Conservation (phyloP, 179 eudicot species). For the Pouteria campechiana region DNA sequence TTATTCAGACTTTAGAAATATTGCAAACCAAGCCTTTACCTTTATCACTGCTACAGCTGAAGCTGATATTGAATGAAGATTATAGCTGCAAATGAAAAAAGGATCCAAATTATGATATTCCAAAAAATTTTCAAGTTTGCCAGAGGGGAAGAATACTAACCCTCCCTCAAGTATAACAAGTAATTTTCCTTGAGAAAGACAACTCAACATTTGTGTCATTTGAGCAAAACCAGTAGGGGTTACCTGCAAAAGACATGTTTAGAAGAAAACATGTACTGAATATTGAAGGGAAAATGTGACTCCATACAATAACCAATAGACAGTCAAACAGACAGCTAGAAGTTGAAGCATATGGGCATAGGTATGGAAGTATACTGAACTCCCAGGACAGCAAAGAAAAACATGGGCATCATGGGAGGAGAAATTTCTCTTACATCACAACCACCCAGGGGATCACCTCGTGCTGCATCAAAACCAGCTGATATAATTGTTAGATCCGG, state of each 20-base stretch:
- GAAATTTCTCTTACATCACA: slow-evolving; percentile 75
- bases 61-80: slow-evolving; percentile 93
- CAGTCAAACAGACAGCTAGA: too few relatives aligned
- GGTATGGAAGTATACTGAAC: too few relatives aligned
- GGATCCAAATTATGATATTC: too few relatives aligned
- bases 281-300: too few relatives aligned
- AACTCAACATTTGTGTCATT: slow-evolving; percentile 74
- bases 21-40: too few relatives aligned
- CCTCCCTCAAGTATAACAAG: slow-evolving; percentile 99
- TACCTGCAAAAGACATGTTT: slow-evolving; percentile 34
- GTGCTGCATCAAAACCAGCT: slow-evolving; percentile 99
- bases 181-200: slow-evolving; percentile 68
- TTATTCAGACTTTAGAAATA: too few relatives aligned
- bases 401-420: neutral
- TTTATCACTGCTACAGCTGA: slow-evolving; percentile 87
- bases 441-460: slow-evolving; percentile 98
- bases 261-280: neutral
- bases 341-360: too few relatives aligned
- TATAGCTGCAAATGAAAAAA: slow-evolving; percentile 85
- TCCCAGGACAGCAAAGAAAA: neutral
- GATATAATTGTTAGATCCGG: slow-evolving; percentile 93
- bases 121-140: too few relatives aligned
- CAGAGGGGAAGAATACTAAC: too few relatives aligned
- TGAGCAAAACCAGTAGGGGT: slow-evolving; percentile 89
- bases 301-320: too few relatives aligned